Conservation (phyloP, 176 grass and related monocot genomes). For the Stipa capillata region DNA sequence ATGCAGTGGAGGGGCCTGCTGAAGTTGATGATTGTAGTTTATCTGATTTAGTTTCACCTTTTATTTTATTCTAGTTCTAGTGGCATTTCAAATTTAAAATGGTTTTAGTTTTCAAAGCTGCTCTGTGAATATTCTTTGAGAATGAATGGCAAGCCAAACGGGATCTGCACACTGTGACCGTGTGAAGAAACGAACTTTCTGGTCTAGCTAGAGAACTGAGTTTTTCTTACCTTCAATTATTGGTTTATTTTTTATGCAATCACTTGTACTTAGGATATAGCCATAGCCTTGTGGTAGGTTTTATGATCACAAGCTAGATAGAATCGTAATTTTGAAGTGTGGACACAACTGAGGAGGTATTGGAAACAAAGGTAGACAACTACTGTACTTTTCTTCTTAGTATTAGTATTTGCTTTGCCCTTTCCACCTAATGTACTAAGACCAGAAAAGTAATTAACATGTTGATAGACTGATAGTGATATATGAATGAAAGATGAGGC, state of each 20-base stretch:
- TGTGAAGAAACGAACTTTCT: not conserved
- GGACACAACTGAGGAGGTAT: not conserved
- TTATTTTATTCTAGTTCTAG: not conserved
- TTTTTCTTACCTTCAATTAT: not conserved
- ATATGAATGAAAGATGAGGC: not conserved
- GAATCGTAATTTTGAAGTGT: not conserved
- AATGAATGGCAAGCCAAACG: not conserved
- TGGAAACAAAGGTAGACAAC: conserved; percentile 13
- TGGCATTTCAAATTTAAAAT: not conserved
- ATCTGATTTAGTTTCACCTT: not conserved
- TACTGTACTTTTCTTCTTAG: not conserved
- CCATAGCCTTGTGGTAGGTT: not conserved
- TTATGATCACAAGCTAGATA: conserved; percentile 13
- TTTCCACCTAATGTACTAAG: too few relatives aligned
- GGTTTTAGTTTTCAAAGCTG: conserved; percentile 11
- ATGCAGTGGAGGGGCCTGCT: not conserved
- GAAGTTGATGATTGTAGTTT: conserved; percentile 14
- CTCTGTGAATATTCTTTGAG: conserved; percentile 8
- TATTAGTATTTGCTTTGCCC: too few relatives aligned
- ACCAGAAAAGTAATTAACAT: not conserved
- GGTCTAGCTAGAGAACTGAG: not conserved
- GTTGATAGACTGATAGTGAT: not conserved
- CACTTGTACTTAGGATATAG: not conserved
- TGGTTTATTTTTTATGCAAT: not conserved
- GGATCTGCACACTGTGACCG: not conserved